A percentile compares a stretch with the other conserved stretches of the same genome.
These are phyloP conservation scores for Boletus rufocinnamomeus DNA, from an alignment of 768 basidiomycete species.

Conservation along the genomic window DNA sequence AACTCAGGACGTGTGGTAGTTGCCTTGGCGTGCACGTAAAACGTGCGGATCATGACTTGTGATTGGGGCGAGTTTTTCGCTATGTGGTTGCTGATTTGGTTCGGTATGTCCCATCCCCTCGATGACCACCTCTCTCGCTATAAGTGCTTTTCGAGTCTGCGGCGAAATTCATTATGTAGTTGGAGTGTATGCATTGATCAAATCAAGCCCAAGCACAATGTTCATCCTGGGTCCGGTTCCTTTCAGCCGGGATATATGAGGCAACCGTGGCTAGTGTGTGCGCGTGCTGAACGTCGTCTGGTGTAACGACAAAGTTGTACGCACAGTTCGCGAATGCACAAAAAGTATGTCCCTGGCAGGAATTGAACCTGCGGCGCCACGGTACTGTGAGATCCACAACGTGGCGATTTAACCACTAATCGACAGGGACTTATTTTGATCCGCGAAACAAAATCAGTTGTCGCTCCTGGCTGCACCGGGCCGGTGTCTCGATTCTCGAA, in stretches of 20 bases:
- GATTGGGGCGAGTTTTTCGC: background rate
- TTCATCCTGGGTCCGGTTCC: background rate
- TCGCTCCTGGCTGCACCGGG: background rate
- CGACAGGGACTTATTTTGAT: conserved; percentile 37
- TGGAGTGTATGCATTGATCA: background rate
- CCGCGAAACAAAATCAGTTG: background rate
- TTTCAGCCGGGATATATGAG: background rate
- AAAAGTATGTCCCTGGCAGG: conserved; percentile 37
- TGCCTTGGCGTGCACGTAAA: background rate
- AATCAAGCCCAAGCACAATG: background rate
- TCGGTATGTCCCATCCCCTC: background rate
- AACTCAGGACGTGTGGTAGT: conserved; percentile 32
- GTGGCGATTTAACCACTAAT: conserved; percentile 47
- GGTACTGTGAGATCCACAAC: conserved; percentile 40
- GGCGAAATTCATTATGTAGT: conserved; percentile 1
- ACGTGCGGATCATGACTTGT: background rate
- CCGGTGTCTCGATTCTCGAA: no score
- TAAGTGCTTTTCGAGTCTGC: background rate
- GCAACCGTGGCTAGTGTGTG: background rate
- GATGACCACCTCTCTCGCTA: background rate
- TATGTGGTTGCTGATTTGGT: background rate
- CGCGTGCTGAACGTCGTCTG: conserved; percentile 16
- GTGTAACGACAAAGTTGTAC: background rate
- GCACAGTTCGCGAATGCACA: no score
- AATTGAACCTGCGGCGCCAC: conserved; percentile 43